These are phyloP conservation scores for Neurospora tetraspora DNA, from an alignment of 495 filamentous ascomycete species.

Conservation along the genomic window DNA sequence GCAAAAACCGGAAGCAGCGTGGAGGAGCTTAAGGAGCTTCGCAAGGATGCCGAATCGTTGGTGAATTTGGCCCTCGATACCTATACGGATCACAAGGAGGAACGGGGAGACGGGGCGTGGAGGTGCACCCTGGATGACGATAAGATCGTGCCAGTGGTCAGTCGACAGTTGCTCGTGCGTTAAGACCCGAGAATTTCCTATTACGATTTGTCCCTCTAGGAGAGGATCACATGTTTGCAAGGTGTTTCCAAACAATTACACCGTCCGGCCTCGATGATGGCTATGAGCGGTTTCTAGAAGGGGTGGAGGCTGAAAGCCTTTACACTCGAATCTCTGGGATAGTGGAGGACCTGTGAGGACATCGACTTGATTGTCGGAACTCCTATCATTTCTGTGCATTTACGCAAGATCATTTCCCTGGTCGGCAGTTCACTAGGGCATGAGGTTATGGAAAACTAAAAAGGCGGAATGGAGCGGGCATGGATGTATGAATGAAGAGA, in stretches of 20 bases:
- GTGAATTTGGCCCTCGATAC: slow-evolving; percentile 26
- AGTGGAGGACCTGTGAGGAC: neutral
- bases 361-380: neutral
- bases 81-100: slow-evolving; percentile 8
- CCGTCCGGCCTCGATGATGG: neutral
- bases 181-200: neutral
- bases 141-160: neutral
- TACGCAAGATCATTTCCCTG: neutral
- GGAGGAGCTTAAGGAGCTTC: slow-evolving; percentile 17
- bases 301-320: neutral
- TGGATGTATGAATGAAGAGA: neutral
- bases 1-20: slow-evolving; percentile 1
- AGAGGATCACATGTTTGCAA: neutral
- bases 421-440: neutral
- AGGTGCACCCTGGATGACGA: neutral
- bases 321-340: neutral
- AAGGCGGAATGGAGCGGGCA: neutral
- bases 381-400: neutral
- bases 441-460: neutral
- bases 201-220: neutral
- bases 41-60: slow-evolving; percentile 24
- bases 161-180: neutral
- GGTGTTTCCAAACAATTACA: neutral
- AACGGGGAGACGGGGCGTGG: neutral
- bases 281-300: neutral